Evolutionary conservation across 768 basidiomycete genomes (phyloP), one percentile per base, ranked within the genome.

Genomic region (Pisolithus orientalis): DNA sequence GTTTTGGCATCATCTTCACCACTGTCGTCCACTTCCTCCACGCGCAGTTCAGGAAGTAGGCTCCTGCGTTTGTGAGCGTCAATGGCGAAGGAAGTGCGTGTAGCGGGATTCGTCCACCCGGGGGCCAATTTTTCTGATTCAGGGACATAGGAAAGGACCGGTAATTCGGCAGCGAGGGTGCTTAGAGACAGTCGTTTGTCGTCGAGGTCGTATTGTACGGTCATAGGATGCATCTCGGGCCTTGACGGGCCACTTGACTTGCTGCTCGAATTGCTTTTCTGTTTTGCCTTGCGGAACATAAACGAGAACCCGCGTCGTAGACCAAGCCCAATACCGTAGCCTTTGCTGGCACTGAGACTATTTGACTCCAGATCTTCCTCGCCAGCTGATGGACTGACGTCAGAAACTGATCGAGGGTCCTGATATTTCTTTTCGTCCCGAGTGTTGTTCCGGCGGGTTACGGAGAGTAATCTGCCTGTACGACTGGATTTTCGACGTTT

Each of bases 401-500:
- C 32, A 42, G 53, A 25, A 11, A 51, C 44, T 8, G 11, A 56
- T 48, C 59, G 62, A 37, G 54, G 8, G 48, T 59, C 58, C 13
- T 27, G 10, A 21, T 34, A 31, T 6, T 44, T 31, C 34, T 54
- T 49, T 24, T 52, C 53, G 25, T 45, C 31, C 39, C 40, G 5
- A 38, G 31, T 44, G 0, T 13, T 45, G n/a, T 38, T 43, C 34
- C 8, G 13, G 4, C 8, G 47, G n/a, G 10, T 48, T 17, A 32
- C 14, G 31, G 39, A 39, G 14, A 29, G 27, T 4, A 5, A 51
- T 38, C 17, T 61, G 54, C 10, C 57, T 7, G 62, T 59, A 7
- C 65, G 64, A 38, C 72, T 70, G 55, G 61, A 59, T 11, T 75
- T 78, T 13, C 80, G 78, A 10, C 82, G 77, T 47, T 76, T 70